These are phyloP conservation scores for Talaromyces pinophilus DNA, from an alignment of 2,329 filamentous ascomycete species.

Conservation along the genomic window DNA sequence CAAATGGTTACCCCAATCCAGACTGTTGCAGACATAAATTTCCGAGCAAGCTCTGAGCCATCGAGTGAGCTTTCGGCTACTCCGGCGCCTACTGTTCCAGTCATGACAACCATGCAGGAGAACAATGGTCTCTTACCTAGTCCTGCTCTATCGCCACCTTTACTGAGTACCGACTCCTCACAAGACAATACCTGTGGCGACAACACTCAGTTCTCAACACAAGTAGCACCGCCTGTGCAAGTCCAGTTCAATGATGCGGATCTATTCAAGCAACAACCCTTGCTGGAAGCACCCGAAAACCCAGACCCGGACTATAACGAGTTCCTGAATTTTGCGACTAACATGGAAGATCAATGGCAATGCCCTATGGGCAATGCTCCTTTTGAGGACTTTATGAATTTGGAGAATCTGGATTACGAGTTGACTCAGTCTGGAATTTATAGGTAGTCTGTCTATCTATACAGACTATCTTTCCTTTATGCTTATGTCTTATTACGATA, in stretches of 20 bases:
- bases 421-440: slow-evolving; percentile 15
- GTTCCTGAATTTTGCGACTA: slow-evolving; percentile 17
- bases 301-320: slow-evolving; percentile 20
- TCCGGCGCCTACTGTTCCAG: not conserved
- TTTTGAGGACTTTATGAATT: slow-evolving; percentile 19
- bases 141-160: slow-evolving; percentile 18
- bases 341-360: slow-evolving; percentile 22
- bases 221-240: not conserved
- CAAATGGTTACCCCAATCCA: slow-evolving; percentile 2
- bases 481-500: slow-evolving; percentile 10
- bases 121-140: slow-evolving; percentile 6
- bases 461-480: not conserved
- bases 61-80: slow-evolving; percentile 1
- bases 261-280: slow-evolving; percentile 6
- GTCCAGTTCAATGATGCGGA: not conserved
- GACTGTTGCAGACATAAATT: not conserved
- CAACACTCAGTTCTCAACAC: not conserved
- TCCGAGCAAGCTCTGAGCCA: slow-evolving; percentile 15
- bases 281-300: slow-evolving; percentile 9
- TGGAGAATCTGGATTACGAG: slow-evolving; percentile 18
- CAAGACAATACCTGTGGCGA: slow-evolving; percentile 9
- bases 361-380: slow-evolving; percentile 15
- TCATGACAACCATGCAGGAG: slow-evolving; percentile 7
- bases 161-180: slow-evolving; percentile 9
- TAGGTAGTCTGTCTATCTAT: not conserved